phyloP scores from a whole-genome alignment of 768 basidiomycete species.

The Calocybe gangraenosa region DNA sequence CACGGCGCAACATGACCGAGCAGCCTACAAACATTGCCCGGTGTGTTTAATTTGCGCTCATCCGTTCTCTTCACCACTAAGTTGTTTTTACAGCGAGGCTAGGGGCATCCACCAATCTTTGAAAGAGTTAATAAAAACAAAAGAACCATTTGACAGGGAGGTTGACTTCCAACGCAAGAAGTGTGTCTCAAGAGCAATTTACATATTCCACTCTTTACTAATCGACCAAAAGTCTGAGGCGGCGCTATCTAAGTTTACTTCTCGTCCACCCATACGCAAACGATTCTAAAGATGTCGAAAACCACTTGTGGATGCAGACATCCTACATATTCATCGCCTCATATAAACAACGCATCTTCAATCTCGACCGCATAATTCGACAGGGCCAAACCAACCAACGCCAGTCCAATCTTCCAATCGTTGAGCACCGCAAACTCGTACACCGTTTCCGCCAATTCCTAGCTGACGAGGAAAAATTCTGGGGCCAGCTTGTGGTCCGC shows the following conservation, averaged over 20 bases:
- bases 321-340: slow-evolving; percentile 79
- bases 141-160: slow-evolving; percentile 79
- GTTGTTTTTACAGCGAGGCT: slow-evolving; percentile 51
- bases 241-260: slow-evolving; percentile 64
- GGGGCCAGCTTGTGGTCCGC: slow-evolving; percentile 74
- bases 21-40: slow-evolving; percentile 39
- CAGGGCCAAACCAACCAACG: slow-evolving; percentile 44
- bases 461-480: slow-evolving; percentile 87
- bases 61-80: slow-evolving; percentile 7
- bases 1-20: slow-evolving; percentile 36
- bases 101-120: slow-evolving; percentile 69
- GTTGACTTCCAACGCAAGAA: slow-evolving; percentile 84
- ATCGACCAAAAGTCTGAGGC: slow-evolving; percentile 50
- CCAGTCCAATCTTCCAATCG: slow-evolving; percentile 30
- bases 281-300: slow-evolving; percentile 78
- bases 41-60: slow-evolving; percentile 25
- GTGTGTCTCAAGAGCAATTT: slow-evolving; percentile 42
- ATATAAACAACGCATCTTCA: slow-evolving; percentile 73
- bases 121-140: slow-evolving; percentile 70
- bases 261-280: slow-evolving; percentile 64
- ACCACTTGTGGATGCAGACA: slow-evolving; percentile 89
- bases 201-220: slow-evolving; percentile 10
- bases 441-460: slow-evolving; percentile 90
- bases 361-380: slow-evolving; percentile 53
- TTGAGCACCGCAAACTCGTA: slow-evolving; percentile 82